These are phyloP conservation scores for Tuber borchii DNA, from an alignment of 495 filamentous ascomycete species.

Conservation along the genomic window DNA sequence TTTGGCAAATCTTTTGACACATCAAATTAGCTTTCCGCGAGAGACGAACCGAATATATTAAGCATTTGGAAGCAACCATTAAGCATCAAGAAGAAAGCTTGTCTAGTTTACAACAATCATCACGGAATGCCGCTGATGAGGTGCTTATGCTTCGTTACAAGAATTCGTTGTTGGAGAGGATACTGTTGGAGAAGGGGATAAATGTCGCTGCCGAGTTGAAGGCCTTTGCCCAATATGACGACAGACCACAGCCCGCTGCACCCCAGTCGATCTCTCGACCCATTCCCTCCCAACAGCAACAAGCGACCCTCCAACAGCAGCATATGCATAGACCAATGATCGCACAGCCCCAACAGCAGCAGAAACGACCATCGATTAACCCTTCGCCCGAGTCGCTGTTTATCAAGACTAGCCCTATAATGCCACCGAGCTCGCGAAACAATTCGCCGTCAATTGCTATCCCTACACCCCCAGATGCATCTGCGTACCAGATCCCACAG, in stretches of 20 bases:
- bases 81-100: conserved; percentile 93
- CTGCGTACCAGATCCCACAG: conserved; percentile 41
- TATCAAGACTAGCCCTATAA: conserved; percentile 41
- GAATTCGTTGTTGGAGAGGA: conserved; percentile 90
- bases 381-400: conserved; percentile 37
- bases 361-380: conserved; percentile 35
- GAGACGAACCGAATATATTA: conserved; percentile 96
- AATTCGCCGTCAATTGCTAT: conserved; percentile 44
- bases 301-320: conserved; percentile 25
- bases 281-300: conserved; percentile 46
- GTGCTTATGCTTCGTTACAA: conserved; percentile 98
- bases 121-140: conserved; percentile 91
- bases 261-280: conserved; percentile 58
- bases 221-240: conserved; percentile 58
- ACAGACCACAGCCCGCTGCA: conserved; percentile 63
- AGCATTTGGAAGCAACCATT: conserved; percentile 95
- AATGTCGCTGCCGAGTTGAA: conserved; percentile 94
- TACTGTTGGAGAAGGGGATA: conserved; percentile 94
- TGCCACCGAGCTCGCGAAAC: conserved; percentile 37
- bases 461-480: conserved; percentile 43
- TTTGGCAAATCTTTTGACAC: conserved; percentile 41
- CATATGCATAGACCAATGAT: conserved; percentile 37
- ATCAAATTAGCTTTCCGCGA: conserved; percentile 67
- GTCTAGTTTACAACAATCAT: conserved; percentile 83
- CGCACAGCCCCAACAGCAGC: conserved; percentile 28